Conservation (phyloP, 1,284 basidiomycete genomes). For the Trichosporon coremiiforme region DNA sequence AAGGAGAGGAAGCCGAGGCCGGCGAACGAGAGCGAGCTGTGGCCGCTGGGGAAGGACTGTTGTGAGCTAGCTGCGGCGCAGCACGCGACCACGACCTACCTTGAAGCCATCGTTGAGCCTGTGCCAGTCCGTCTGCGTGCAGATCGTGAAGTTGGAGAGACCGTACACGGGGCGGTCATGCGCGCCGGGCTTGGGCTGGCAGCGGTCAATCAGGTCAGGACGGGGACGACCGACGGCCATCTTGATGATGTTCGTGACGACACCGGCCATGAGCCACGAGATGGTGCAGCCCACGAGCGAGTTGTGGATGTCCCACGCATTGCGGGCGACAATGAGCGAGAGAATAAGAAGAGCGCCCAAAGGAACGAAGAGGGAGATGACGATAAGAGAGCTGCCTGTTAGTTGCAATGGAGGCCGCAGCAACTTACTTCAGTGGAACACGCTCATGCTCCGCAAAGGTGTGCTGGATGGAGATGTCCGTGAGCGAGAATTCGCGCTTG, state of each 20-base stretch:
- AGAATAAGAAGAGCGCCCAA: constrained; percentile 68
- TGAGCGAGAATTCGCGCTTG: constrained; percentile 77
- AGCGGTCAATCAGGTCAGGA: constrained; percentile 79
- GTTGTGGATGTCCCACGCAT: constrained; percentile 86
- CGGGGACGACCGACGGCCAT: constrained; percentile 79
- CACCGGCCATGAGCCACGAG: constrained; percentile 71
- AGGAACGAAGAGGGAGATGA: constrained; percentile 71
- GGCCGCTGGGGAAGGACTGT: constrained; percentile 85
- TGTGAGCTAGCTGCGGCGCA: constrained; percentile 6
- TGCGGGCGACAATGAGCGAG: constrained; percentile 70
- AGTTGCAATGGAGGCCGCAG: constrained; percentile 24
- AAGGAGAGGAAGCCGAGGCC: constrained; percentile 87
- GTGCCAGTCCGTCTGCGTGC: constrained; percentile 67
- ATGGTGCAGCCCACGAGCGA: constrained; percentile 74
- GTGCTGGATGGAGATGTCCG: constrained; percentile 69
- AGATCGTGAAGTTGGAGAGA: constrained; percentile 73
- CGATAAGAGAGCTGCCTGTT: constrained; percentile 63
- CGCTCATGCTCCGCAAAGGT: constrained; percentile 81
- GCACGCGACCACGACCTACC: constrained; percentile 40
- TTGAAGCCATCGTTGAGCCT: constrained; percentile 82
- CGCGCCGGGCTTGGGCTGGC: constrained; percentile 69
- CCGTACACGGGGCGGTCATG: constrained; percentile 69
- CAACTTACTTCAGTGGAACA: constrained; percentile 65
- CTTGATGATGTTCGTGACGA: constrained; percentile 83
- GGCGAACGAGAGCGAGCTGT: constrained; percentile 75